phyloP scores from a whole-genome alignment of 1,139 yeast species.

The Pneumocystis wakefieldiae region DNA sequence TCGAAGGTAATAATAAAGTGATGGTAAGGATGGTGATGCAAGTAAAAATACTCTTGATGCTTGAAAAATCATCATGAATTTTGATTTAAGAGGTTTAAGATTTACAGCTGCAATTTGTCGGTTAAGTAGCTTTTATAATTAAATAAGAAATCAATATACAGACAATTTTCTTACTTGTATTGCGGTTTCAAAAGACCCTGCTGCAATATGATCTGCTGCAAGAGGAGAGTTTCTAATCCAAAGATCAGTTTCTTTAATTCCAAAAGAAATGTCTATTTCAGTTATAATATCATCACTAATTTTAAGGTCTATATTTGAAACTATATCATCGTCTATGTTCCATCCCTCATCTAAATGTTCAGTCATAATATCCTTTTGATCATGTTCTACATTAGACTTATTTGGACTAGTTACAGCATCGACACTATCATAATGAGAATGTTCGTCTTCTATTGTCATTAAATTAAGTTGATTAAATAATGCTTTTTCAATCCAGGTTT shows the following conservation, averaged over 20 bases:
- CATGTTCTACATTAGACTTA: slow-evolving; percentile 14
- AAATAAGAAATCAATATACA: slow-evolving; percentile 24
- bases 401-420: slow-evolving; percentile 15
- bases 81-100: slow-evolving; percentile 70
- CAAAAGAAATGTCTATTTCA: slow-evolving; percentile 39
- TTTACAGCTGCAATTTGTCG: slow-evolving; percentile 77
- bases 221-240: slow-evolving; percentile 87
- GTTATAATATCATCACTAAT: slow-evolving; percentile 35
- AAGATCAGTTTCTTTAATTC: slow-evolving; percentile 47
- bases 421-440: slow-evolving; percentile 4
- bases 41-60: slow-evolving; percentile 64
- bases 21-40: slow-evolving; percentile 57
- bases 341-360: slow-evolving; percentile 26
- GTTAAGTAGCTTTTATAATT: slow-evolving; percentile 37
- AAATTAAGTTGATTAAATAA: slow-evolving; percentile 63
- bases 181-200: slow-evolving; percentile 93
- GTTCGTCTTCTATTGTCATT: slow-evolving; percentile 36
- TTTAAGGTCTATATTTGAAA: slow-evolving; percentile 22
- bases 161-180: slow-evolving; percentile 27
- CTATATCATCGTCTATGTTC: slow-evolving; percentile 21
- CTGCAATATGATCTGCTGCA: slow-evolving; percentile 87
- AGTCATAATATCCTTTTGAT: slow-evolving; percentile 20
- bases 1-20: slow-evolving; percentile 56
- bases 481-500: slow-evolving; percentile 76
- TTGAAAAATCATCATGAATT: slow-evolving; percentile 73